These are phyloP conservation scores for Aphanomyces invadans DNA, from an alignment of 352 stramenopile genomes.

Conservation along the genomic window DNA sequence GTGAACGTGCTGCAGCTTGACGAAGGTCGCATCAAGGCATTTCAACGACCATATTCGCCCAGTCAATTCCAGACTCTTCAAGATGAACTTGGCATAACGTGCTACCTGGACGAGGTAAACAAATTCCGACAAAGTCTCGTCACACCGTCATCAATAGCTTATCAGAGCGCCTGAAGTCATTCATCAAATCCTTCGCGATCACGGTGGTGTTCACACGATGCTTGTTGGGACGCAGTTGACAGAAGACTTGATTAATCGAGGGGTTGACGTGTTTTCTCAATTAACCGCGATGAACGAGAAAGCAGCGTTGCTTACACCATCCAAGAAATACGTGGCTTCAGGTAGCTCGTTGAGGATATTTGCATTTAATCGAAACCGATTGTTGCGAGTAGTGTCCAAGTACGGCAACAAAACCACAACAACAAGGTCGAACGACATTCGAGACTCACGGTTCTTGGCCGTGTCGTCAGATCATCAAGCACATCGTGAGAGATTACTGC, in stretches of 20 bases:
- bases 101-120: conserved; percentile 73
- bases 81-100: conserved; percentile 52
- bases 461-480: conserved; percentile 73
- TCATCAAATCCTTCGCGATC: conserved; percentile 58
- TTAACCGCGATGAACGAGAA: conserved; percentile 52
- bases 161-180: conserved; percentile 77
- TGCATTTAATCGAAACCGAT: not conserved
- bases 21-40: conserved; percentile 39
- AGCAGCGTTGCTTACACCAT: conserved; percentile 69
- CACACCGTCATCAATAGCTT: too few species aligned
- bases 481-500: conserved; percentile 55
- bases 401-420: conserved; percentile 77
- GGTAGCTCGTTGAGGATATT: conserved; percentile 32
- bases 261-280: conserved; percentile 50
- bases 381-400: conserved; percentile 47
- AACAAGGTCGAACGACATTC: conserved; percentile 76
- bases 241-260: conserved; percentile 68
- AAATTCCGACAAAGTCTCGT: too few species aligned
- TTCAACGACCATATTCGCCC: conserved; percentile 50
- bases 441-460: conserved; percentile 54
- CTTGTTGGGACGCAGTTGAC: conserved; percentile 64
- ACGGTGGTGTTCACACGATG: conserved; percentile 71
- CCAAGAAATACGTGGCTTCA: conserved; percentile 81
- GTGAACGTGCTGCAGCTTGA: conserved; percentile 64
- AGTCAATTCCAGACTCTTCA: conserved; percentile 47